Evolutionary conservation across 2,329 filamentous ascomycete species (phyloP), one percentile per base, ranked within the genome.

Genomic region (Sporothrix globosa): DNA sequence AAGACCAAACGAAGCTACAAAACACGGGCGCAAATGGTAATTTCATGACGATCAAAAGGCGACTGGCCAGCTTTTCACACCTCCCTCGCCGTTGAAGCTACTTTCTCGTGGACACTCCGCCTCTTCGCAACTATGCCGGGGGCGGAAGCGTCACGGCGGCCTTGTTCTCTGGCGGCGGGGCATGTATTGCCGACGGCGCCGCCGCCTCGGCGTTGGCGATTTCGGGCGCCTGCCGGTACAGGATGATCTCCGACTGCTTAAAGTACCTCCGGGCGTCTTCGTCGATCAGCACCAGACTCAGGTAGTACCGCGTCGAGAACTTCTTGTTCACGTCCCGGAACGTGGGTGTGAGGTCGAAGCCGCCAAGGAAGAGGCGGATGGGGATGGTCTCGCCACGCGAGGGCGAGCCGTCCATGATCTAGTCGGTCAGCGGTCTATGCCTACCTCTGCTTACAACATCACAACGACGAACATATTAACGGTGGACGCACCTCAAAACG

Each of bases 291-390:
- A 99, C 96, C 73, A 99, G 83, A 79, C 94, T 97, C 73, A 99
- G 87, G 82, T 99, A 99, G 83, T 99, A 99, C 77, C 96, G 87
- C 50, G 95, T 98, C 34, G 95, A 98, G 81, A 97, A 99, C 83
- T 99, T 99, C 86, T 99, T 99, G 87, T 99, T 99, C 75, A 99
- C 96, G 80, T 99, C 96, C 73, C 96, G 92, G 87, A 99, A 99
- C 14, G 96, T 99, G 19, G 96, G 96, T 4, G 96, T 99, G 73
- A 99, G 83, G 81, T 99, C 96, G 79, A 99, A 99, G 68, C 96
- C 96, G 72, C 96, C 96, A 11, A 99, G 88, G 88, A 99, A 99
- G 69, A 99, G 86, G 76, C 96, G 88, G 78, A 99, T 99, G 27
- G 96, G 96, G 73, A 99, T 99, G 1, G 96, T 98, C 83, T 86